These are phyloP conservation scores for Carex kokanica DNA, from an alignment of 176 grass and related monocot genomes.

Conservation along the genomic window DNA sequence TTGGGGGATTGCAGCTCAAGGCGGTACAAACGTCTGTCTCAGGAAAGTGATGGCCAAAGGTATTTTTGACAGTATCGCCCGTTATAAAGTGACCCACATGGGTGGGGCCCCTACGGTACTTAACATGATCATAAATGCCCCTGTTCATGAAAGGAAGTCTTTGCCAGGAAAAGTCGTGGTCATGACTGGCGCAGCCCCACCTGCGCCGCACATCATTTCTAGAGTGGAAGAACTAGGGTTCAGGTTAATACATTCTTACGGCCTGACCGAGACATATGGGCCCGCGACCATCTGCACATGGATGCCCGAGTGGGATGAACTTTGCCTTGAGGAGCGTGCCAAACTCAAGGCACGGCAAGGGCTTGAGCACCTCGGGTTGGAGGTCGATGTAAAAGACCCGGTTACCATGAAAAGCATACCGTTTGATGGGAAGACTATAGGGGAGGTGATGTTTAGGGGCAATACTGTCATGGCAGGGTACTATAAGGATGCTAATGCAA, in stretches of 20 bases:
- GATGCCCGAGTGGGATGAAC: conserved; percentile 74
- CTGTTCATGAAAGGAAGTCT: conserved; percentile 21
- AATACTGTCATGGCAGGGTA: conserved; percentile 94
- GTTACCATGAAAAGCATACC: conserved; percentile 58
- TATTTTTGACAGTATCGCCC: conserved; percentile 48
- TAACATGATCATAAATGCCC: conserved; percentile 62
- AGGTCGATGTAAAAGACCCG: conserved; percentile 79
- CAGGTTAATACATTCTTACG: conserved; percentile 58
- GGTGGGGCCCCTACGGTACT: conserved; percentile 68
- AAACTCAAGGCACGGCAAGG: conserved; percentile 72
- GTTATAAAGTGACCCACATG: conserved; percentile 58
- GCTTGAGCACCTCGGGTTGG: conserved; percentile 57
- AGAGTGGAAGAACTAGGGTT: conserved; percentile 72
- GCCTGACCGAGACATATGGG: conserved; percentile 87
- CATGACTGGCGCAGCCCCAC: conserved; percentile 63
- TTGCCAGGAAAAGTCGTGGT: conserved; percentile 34
- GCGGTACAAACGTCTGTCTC: conserved; percentile 59
- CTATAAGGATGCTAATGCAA: conserved; percentile 64
- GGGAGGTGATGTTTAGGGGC: conserved; percentile 82
- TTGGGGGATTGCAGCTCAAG: conserved; percentile 77
- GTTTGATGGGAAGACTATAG: conserved; percentile 54
- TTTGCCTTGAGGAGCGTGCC: conserved; percentile 52
- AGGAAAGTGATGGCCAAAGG: conserved; percentile 38
- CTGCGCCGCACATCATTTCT: conserved; percentile 50
- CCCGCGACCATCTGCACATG: conserved; percentile 56